Conservation (phyloP, 2,329 filamentous ascomycete genomes). For the Claviceps sp. region DNA sequence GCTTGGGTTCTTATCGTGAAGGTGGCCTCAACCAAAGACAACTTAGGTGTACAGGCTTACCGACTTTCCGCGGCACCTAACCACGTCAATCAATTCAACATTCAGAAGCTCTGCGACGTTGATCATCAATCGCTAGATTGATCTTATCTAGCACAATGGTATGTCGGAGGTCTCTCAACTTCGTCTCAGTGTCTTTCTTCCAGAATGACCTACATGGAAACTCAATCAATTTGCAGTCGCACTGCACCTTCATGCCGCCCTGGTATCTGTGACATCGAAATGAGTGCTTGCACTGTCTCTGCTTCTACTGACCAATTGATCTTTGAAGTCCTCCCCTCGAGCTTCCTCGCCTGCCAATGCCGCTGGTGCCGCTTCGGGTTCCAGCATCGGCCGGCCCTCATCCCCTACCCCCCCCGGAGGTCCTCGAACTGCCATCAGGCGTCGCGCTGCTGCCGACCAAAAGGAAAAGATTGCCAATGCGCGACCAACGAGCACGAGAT, state of each 20-base stretch:
- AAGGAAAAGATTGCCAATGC: constrained; percentile 95
- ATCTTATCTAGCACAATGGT: constrained; percentile 18
- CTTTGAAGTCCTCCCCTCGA: constrained; percentile 41
- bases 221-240: constrained; percentile 2
- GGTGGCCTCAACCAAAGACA: constrained; percentile 26
- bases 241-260: background rate
- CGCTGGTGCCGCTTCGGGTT: constrained; percentile 48
- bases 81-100: constrained; percentile 10
- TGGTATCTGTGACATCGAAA: background rate
- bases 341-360: constrained; percentile 45
- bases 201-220: background rate
- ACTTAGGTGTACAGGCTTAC: background rate
- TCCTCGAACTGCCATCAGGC: constrained; percentile 86
- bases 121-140: constrained; percentile 10
- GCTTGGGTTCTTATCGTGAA: constrained; percentile 22
- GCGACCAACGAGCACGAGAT: constrained; percentile 79
- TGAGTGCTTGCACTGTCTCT: background rate
- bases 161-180: constrained; percentile 7
- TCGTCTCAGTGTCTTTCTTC: background rate
- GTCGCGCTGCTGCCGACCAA: constrained; percentile 90
- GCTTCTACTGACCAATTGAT: background rate
- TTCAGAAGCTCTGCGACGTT: constrained; percentile 20
- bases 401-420: constrained; percentile 86
- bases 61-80: constrained; percentile 9
- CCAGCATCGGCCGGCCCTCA: constrained; percentile 61